Evolutionary conservation across 129 eudicot species (phyloP).

Genomic region (Helianthus tuberosus): DNA sequence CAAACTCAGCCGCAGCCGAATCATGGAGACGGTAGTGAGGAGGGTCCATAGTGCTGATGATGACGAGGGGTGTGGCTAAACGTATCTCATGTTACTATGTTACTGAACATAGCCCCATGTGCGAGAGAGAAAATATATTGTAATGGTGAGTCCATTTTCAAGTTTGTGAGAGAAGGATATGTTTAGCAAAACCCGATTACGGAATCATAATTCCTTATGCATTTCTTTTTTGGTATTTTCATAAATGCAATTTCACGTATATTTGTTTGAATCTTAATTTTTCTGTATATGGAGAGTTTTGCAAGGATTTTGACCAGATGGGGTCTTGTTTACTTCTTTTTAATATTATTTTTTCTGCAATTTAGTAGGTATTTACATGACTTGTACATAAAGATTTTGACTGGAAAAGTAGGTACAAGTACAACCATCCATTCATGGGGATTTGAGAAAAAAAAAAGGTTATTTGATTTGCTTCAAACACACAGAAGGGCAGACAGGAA

Average conservation of each 20-base stretch:
- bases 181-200: too few species aligned
- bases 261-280: too few species aligned
- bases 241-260: too few species aligned
- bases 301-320: neutral
- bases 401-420: neutral
- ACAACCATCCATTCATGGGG: neutral
- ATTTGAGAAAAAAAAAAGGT: neutral
- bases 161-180: too few species aligned
- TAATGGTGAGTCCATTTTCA: too few species aligned
- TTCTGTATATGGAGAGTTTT: too few species aligned
- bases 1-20: slow-evolving; percentile 5
- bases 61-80: too few species aligned
- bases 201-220: too few species aligned
- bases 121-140: too few species aligned
- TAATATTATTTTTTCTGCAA: neutral
- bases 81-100: too few species aligned
- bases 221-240: too few species aligned
- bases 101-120: too few species aligned
- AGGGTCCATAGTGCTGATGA: slow-evolving; percentile 12
- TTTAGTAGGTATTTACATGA: neutral
- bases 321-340: neutral
- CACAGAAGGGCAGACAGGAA: slow-evolving; percentile 1
- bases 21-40: slow-evolving; percentile 7
- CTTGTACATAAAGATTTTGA: neutral
- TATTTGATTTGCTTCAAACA: neutral